phyloP scores from a whole-genome alignment of 352 stramenopile genomes.

The Ophiocytium majus region DNA sequence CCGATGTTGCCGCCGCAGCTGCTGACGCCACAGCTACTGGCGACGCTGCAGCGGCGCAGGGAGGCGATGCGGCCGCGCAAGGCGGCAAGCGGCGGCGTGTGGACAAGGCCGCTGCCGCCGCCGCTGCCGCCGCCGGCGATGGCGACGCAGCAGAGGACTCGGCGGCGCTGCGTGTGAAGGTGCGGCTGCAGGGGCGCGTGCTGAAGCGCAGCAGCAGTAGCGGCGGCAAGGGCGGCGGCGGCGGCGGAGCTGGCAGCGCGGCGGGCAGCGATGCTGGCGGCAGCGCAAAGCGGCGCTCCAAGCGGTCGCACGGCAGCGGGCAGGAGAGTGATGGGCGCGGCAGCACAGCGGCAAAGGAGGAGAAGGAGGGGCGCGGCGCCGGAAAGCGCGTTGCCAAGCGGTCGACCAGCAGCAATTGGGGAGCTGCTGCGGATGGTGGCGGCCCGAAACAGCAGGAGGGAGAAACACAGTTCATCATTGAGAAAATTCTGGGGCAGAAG shows the following conservation, averaged over 20 bases:
- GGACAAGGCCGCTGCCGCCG: neutral
- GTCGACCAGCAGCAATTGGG: conserved; percentile 33
- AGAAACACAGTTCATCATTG: conserved; percentile 33
- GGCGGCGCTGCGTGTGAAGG: neutral
- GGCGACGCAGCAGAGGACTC: neutral
- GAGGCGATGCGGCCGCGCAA: neutral
- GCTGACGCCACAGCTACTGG: neutral
- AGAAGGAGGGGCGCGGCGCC: too few species aligned
- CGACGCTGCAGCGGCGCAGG: too few species aligned
- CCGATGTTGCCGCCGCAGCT: neutral
- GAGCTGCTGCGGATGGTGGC: neutral
- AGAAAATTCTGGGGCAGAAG: conserved; percentile 46
- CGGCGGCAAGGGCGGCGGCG: neutral
- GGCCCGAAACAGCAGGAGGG: too few species aligned
- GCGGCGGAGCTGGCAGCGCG: neutral
- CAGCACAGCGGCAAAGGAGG: neutral
- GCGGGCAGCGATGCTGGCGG: conserved; percentile 10
- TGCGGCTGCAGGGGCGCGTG: neutral
- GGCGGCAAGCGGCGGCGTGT: conserved; percentile 16
- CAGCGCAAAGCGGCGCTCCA: neutral
- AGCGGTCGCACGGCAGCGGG: neutral
- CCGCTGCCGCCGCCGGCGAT: neutral
- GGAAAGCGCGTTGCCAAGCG: conserved; percentile 26
- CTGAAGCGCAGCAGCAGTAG: neutral
- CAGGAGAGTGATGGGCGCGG: neutral